Evolutionary conservation across 2,329 filamentous ascomycete genomes (phyloP).

Genomic region (Nemania sp.): DNA sequence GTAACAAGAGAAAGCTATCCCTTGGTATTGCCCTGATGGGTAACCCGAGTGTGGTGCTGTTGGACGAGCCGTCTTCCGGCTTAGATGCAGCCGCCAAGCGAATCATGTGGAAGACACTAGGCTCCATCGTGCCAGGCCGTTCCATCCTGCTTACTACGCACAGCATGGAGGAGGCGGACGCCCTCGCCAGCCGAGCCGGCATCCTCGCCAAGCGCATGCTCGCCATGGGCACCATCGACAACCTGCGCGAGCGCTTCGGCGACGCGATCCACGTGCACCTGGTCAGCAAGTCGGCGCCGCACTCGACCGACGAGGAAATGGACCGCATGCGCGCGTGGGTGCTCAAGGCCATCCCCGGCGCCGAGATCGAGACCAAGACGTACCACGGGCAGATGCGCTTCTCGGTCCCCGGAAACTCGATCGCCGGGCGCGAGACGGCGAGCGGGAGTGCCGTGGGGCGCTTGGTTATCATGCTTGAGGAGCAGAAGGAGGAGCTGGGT

Average conservation of each 20-base stretch:
- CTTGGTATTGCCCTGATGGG: slow-evolving; percentile 93
- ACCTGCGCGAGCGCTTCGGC: slow-evolving; percentile 79
- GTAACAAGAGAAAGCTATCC: slow-evolving; percentile 93
- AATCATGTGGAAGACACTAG: slow-evolving; percentile 91
- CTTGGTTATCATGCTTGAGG: slow-evolving; percentile 79
- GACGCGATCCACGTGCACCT: slow-evolving; percentile 85
- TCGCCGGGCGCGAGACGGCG: slow-evolving; percentile 63
- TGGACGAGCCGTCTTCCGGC: slow-evolving; percentile 89
- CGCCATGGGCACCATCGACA: slow-evolving; percentile 80
- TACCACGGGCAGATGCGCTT: slow-evolving; percentile 93
- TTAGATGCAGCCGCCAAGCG: slow-evolving; percentile 93
- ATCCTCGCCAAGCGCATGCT: slow-evolving; percentile 90
- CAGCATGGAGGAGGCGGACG: slow-evolving; percentile 95
- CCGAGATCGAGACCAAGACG: slow-evolving; percentile 76
- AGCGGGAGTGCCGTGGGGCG: slow-evolving; percentile 71
- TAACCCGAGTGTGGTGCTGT: slow-evolving; percentile 85
- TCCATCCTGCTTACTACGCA: slow-evolving; percentile 91
- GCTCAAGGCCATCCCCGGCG: slow-evolving; percentile 67
- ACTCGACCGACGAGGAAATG: slow-evolving; percentile 78
- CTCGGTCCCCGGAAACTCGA: slow-evolving; percentile 70
- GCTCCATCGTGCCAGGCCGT: slow-evolving; percentile 78
- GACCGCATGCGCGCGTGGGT: slow-evolving; percentile 75
- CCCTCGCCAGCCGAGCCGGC: slow-evolving; percentile 83
- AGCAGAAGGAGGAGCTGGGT: slow-evolving; percentile 73
- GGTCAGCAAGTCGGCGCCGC: slow-evolving; percentile 79